A percentile compares a stretch with the other conserved stretches of the same genome.
These are phyloP conservation scores for Penicillium tannophilum DNA, from an alignment of 495 filamentous ascomycete species.

Conservation along the genomic window DNA sequence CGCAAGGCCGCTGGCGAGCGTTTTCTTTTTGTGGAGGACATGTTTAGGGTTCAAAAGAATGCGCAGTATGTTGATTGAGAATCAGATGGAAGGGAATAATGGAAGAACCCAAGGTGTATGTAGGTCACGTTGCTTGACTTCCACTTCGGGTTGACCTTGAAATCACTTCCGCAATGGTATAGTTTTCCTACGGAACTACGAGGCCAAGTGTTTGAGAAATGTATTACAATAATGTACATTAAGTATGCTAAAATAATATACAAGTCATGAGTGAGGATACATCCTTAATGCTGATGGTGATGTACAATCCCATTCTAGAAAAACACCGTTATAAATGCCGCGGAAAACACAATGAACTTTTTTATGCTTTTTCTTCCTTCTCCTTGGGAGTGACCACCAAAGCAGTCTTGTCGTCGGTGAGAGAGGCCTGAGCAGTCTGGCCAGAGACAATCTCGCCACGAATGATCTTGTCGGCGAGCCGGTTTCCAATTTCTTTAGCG, in stretches of 20 bases:
- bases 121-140: neutral
- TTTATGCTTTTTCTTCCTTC: slow-evolving; percentile 18
- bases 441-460: slow-evolving; percentile 77
- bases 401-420: slow-evolving; percentile 51
- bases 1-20: slow-evolving; percentile 17
- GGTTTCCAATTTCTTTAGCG: slow-evolving; percentile 82
- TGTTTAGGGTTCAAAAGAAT: slow-evolving; percentile 14
- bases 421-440: slow-evolving; percentile 66
- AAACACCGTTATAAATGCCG: slow-evolving; percentile 13
- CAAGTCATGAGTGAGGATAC: slow-evolving; percentile 27
- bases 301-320: slow-evolving; percentile 6
- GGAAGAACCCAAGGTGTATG: neutral
- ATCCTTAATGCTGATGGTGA: slow-evolving; percentile 11
- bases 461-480: slow-evolving; percentile 88
- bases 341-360: neutral
- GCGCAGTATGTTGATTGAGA: neutral
- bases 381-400: slow-evolving; percentile 33
- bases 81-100: neutral
- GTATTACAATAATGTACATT: slow-evolving; percentile 16
- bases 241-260: slow-evolving; percentile 15
- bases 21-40: slow-evolving; percentile 26
- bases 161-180: neutral
- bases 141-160: neutral
- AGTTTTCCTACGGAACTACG: neutral
- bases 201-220: neutral